Base-by-base conservation (phyloP, 208 protist species). In the Trypanosoma cruzi region DNA sequence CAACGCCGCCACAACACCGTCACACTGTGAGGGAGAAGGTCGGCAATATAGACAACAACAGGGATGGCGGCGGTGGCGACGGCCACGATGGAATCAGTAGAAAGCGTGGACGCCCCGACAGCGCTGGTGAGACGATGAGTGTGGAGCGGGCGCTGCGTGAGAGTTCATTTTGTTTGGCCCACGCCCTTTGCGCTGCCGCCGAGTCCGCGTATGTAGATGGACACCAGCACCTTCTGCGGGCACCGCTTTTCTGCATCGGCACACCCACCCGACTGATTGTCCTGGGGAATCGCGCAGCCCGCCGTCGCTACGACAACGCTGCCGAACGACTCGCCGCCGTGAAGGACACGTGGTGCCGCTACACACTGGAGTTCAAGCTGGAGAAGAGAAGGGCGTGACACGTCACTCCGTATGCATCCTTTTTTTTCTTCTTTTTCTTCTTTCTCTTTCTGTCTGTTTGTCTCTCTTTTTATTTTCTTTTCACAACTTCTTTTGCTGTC, bases 151-250 rank as follows among this genome's bases (percentile, higher is more conserved):
- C 42, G 24, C 53, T 92, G 62, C 83, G 83, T 2, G 82, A 90
- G 71, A 82, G 73, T 52, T 50, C 62, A 1, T 88, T 74, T 66
- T 90, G 84, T 66, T 53, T 93, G 2, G 68, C 64, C 29, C 82
- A 87, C 55, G 63, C 73, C 14, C 68, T 90, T 4, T 90, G 84
- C 64, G 29, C 56, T 2, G 80, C 84, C 5, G 46, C 60, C 16
- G 82, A 88, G 67, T 73, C 82, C 0, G 84, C 65, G 26, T 93
- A 93, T 73, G 77, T 93, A 13, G 88, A 93, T 56, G 88, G 88
- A 1, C 84, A 90, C 34, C 88, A 93, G 66, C 85, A 90, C 61
- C 62, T 86, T 11, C 75, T 93, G 26, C 75, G 80, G 8, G 73
- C 76, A 4, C 84, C 88, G 1, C 76, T 90, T 32, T 93, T 93